Base-by-base conservation (phyloP, 192 early-diverging fungal species). In the Backusella macrospora region DNA sequence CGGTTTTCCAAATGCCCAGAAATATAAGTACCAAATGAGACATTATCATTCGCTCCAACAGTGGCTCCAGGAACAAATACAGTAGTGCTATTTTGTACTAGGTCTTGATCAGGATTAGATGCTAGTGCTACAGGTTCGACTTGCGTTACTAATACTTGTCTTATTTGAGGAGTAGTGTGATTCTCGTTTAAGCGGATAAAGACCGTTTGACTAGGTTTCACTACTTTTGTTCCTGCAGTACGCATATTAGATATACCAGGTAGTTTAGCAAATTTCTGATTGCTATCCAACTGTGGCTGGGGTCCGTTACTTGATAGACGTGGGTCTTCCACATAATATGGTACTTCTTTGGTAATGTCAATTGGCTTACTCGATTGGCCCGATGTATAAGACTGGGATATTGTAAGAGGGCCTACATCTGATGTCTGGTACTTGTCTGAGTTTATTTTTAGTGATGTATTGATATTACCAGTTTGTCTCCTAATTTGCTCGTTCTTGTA, bases 1-100 rank as follows among this genome's bases (percentile, higher is more conserved):
- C 52, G 21, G 52, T 26, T 59, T 23, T 59, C 18, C 8, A 59
- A 59, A 26, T 59, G 52, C 3, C 52, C 52, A 2, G 52, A 59
- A 59, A 59, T 59, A 26, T 59, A 59, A 59, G 52, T 59, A 13
- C 52, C 52, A 59, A 59, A 59, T 26, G 52, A 59, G 4, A 59
- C 21, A 59, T 13, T 26, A 29, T 59, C 52, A n/a, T 59, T 59
- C 8, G 12, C 26, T 26, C 52, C 52, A 52, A 9, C 10, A 43
- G 42, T 10, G 10, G 42, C 10, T 10, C 4, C 42, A 9, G 49
- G n/a, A 9, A 9, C n/a, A 52, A 9, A 21, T 3, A n/a, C 49
- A 5, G 18, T 18, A 9, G 49, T n/a, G 18, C 49, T n/a, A 59
- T 59, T 59, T 59, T 4, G 52, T 14, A 21, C 21, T 5, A 23